These are phyloP conservation scores for Centella asiatica DNA, from an alignment of 129 eudicot species.

Conservation along the genomic window DNA sequence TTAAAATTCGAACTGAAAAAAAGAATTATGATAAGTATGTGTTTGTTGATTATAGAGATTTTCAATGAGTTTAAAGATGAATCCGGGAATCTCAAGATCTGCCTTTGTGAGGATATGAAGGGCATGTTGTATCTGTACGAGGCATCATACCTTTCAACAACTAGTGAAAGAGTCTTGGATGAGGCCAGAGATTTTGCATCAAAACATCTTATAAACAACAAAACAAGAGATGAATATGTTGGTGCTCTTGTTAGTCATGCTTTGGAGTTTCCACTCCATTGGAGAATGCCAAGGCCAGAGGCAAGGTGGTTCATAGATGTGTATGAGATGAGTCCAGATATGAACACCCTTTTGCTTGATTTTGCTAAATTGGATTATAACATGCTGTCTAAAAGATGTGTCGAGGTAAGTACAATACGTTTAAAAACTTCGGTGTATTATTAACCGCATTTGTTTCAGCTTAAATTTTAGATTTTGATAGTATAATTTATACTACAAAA, in stretches of 20 bases:
- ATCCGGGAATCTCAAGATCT: not conserved
- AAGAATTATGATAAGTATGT: not conserved
- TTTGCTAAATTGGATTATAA: not conserved
- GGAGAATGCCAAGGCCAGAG: not conserved
- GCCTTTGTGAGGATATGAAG: not conserved
- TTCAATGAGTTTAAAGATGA: not conserved
- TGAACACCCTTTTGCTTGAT: not conserved
- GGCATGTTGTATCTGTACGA: not conserved
- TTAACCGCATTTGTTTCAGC: no score
- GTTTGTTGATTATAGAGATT: not conserved
- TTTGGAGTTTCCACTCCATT: not conserved
- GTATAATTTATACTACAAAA: no score
- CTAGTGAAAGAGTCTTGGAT: not conserved
- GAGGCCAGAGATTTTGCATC: not conserved
- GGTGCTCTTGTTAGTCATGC: not conserved
- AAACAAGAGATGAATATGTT: not conserved
- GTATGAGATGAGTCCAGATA: not conserved
- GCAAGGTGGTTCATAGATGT: not conserved
- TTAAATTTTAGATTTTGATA: no score
- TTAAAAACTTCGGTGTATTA: no score
- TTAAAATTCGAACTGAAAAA: no score
- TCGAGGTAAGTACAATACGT: constrained; percentile 35
- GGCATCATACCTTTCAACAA: not conserved
- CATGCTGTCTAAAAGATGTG: constrained; percentile 14
- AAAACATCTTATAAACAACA: not conserved